A percentile compares a stretch with the other conserved stretches of the same genome.
Conservation (phyloP, 768 basidiomycete genomes). For the Collybia sordida region DNA sequence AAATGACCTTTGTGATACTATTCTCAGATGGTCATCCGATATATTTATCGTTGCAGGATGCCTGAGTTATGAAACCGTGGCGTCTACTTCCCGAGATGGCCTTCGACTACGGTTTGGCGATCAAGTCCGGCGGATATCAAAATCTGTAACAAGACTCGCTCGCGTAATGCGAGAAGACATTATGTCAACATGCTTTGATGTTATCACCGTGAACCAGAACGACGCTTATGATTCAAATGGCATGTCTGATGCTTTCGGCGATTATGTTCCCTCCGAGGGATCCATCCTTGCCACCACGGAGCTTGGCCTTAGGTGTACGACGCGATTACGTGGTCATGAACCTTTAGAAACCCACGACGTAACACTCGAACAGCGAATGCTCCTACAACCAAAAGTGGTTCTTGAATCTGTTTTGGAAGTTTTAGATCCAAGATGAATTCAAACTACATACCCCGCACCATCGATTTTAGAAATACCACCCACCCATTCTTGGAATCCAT, state of each 20-base stretch:
- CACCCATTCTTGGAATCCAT: neutral
- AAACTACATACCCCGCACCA: neutral
- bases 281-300: constrained; percentile 69
- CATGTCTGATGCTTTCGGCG: constrained; percentile 52
- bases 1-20: constrained; percentile 73
- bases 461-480: neutral
- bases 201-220: constrained; percentile 59
- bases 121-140: constrained; percentile 67
- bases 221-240: constrained; percentile 39
- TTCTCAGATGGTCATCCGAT: constrained; percentile 70
- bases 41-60: constrained; percentile 67
- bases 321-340: constrained; percentile 35
- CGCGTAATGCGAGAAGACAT: constrained; percentile 71
- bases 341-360: constrained; percentile 28
- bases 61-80: constrained; percentile 35
- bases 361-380: constrained; percentile 52
- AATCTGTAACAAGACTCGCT: constrained; percentile 61
- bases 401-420: constrained; percentile 64
- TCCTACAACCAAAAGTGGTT: constrained; percentile 75
- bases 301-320: constrained; percentile 66
- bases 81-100: constrained; percentile 30
- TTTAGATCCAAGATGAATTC: constrained; percentile 27
- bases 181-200: constrained; percentile 75
- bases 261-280: constrained; percentile 50
- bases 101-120: constrained; percentile 50